Base-by-base conservation (phyloP, 1,139 yeast genomes). In the Geotrichum candidum region DNA sequence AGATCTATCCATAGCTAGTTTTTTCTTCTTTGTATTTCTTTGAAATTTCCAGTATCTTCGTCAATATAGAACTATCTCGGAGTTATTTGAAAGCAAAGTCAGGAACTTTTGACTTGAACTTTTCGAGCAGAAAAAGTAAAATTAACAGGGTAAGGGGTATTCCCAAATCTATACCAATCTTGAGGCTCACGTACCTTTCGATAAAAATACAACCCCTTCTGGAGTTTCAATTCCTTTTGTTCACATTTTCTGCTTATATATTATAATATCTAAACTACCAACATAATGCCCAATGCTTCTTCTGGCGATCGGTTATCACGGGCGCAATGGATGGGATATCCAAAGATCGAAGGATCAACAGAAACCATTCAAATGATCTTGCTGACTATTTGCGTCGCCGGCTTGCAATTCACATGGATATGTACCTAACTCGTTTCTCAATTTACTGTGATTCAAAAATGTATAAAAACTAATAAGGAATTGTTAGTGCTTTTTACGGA, bases 391-490 rank as follows among this genome's bases (percentile, higher is more conserved):
- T 67, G 74, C 5, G 68, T 76, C 7, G 76, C 76, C 4, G 79
- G 79, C 2, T 70, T 76, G 50, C 79, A 76, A 63, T 74, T 76
- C 69, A 75, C 78, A 35, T 76, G 79, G 79, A 68, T 68, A 68
- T 59, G 71, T 68, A 57, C 48, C 41, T 50, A 53, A 29, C 27
- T 31, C 27, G 25, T 48, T 48, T 23, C n/a, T 6, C 22, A 15
- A 41, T 45, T 46, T 23, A n/a, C 25, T 23, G 25, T 23, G n/a
- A 23, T 53, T 58, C 33, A 52, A 22, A 22, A 46, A 22, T 10
- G 15, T 4, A 27, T 51, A 18, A 53, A 29, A 27, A 35, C 60
- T 54, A 51, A 54, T 54, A 9, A 11, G 7, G 9, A 41, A 41
- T n/a, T 41, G 18, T 41, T 41, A n/a, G 22, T 4, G 45, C 27